phyloP scores from a whole-genome alignment of 345 rosid species.

The Lumnitzera racemosa region DNA sequence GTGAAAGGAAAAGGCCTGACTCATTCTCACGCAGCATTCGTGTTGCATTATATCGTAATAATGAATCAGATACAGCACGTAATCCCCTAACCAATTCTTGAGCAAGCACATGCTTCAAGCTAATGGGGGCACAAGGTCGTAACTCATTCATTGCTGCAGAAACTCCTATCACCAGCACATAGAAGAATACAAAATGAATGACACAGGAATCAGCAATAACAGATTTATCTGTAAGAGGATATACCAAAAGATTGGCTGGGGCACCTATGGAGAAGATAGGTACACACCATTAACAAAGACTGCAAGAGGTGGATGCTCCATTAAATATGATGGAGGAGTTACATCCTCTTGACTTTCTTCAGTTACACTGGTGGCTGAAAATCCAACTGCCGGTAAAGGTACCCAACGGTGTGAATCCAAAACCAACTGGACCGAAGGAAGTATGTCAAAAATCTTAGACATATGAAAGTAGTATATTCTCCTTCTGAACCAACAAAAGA shows the following conservation, averaged over 20 bases:
- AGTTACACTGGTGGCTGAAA: conserved; percentile 43
- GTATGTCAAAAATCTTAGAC: not conserved
- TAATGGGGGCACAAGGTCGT: conserved; percentile 85
- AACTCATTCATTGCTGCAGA: conserved; percentile 91
- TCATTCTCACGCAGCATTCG: conserved; percentile 89
- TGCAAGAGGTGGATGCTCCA: conserved; percentile 99
- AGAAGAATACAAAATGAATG: not conserved
- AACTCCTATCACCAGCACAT: conserved; percentile 45
- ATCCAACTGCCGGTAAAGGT: conserved; percentile 85
- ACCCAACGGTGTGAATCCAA: conserved; percentile 98
- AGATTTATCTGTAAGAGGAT: too few species aligned
- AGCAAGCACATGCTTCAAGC: conserved; percentile 69
- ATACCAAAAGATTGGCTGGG: too few species aligned
- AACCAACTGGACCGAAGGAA: conserved; percentile 61
- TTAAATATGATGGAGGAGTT: conserved; percentile 83
- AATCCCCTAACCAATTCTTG: conserved; percentile 75
- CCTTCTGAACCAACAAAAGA: too few species aligned
- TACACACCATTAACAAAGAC: conserved; percentile 80
- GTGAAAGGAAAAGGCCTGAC: conserved; percentile 75
- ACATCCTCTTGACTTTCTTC: conserved; percentile 83
- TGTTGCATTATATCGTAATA: conserved; percentile 76
- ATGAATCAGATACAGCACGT: conserved; percentile 72
- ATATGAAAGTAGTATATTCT: not conserved
- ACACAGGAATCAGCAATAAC: not conserved
- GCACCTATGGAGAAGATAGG: not conserved